Evolutionary conservation across 2,329 filamentous ascomycete species (phyloP), one percentile per base, ranked within the genome.

Genomic region (Simplicillium sp.): DNA sequence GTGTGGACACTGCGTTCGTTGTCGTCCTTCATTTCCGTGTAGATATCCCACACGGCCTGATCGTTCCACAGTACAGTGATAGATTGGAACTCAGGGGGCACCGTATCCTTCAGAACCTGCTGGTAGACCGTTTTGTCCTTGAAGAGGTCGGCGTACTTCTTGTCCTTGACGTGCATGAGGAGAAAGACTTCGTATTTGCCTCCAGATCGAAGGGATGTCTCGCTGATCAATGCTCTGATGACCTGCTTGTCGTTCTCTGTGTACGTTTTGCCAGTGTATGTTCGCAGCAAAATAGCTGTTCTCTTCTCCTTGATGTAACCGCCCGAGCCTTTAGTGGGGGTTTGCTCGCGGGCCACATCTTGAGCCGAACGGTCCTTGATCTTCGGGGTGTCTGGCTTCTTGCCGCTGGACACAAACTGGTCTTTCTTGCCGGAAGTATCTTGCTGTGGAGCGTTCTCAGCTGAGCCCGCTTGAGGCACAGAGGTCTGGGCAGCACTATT

Each of bases 141-240:
- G 60, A 75, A 82, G 36, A 84, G 77, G 16, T 71, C 65, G 12
- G 68, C 61, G 20, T 25, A 25, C 3, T 65, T 62, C 37, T 69
- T 62, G 41, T 83, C 77, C 57, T 84, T 87, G 60, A 88, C 81
- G 46, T 94, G 85, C 12, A 94, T 75, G 18, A 94, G 71, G 25
- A 94, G 66, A 54, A 86, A 85, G 2, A 92, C 80, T 50, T 88
- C 77, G 54, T 88, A 94, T 60, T 89, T 80, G 29, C 84, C 86
- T 14, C 87, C 86, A 13, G 83, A 83, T 45, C 80, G 79, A 42
- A 94, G 68, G 6, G 75, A 75, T 20, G 92, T 68, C 59, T 94
- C 88, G 44, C 77, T 82, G 49, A 94, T 77, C 54, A 94, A 74
- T 29, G 87, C 77, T 20, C 88, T 82, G 33, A 94, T 77, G 40